A percentile compares a stretch with the other conserved stretches of the same genome.
phyloP scores from a whole-genome alignment of 176 grass and related monocot genomes.

The Cenchrus purpureus region DNA sequence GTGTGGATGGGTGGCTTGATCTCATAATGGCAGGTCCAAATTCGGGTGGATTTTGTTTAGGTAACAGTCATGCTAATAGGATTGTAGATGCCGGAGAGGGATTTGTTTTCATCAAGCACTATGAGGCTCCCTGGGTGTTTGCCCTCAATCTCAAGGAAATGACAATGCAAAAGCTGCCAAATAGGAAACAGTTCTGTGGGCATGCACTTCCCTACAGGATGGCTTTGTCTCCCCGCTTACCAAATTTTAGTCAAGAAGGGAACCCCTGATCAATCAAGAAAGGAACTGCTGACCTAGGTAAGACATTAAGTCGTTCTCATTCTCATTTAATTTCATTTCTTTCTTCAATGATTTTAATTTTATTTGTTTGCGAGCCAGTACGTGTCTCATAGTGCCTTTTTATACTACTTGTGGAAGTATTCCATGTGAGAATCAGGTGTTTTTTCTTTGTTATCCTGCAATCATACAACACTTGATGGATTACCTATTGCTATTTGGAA shows the following conservation, averaged over 20 bases:
- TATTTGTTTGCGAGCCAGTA: background rate
- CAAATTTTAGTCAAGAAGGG: background rate
- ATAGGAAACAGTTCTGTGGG: background rate
- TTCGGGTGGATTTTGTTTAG: too few species aligned
- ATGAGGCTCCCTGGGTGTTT: background rate
- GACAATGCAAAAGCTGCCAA: background rate
- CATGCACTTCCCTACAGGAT: constrained; percentile 10
- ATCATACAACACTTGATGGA: background rate
- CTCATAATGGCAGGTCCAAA: background rate
- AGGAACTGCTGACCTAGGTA: background rate
- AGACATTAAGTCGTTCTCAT: background rate
- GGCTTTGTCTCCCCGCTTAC: background rate
- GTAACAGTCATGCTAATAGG: background rate
- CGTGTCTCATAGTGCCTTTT: background rate
- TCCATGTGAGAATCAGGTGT: background rate
- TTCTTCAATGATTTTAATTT: background rate
- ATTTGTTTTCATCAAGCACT: background rate
- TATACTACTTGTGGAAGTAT: background rate
- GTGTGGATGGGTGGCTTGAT: background rate
- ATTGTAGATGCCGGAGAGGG: background rate
- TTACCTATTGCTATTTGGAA: background rate
- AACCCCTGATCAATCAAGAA: background rate
- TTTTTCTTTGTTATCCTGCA: background rate
- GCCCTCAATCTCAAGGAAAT: background rate
- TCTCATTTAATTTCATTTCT: background rate